phyloP scores from a whole-genome alignment of 306 rosid genomes.

The Ormosia semicastrata region DNA sequence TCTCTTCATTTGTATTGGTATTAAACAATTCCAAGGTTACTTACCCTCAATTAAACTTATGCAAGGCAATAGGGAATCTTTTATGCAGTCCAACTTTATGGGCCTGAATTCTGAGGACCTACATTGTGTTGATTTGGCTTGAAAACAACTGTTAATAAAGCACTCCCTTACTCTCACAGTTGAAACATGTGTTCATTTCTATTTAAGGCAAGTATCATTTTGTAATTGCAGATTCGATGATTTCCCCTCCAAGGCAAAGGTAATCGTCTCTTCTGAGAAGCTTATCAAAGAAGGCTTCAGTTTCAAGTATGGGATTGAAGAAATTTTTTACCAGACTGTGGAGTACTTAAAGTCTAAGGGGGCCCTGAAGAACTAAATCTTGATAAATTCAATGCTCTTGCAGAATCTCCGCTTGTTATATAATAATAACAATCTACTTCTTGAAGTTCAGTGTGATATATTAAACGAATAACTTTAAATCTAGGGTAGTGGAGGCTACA shows the following conservation, averaged over 20 bases:
- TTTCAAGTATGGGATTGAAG: constrained; percentile 63
- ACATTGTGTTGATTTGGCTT: background rate
- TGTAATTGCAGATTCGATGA: constrained; percentile 59
- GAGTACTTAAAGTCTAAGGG: constrained; percentile 70
- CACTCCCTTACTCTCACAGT: background rate
- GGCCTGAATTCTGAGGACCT: background rate
- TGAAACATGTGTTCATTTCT: background rate
- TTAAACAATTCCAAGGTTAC: background rate
- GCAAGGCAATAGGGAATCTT: background rate
- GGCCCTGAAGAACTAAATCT: constrained; percentile 40
- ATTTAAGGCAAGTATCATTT: background rate
- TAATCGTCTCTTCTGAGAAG: constrained; percentile 61
- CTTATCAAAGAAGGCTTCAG: constrained; percentile 75
- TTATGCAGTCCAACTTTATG: background rate
- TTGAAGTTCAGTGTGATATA: background rate
- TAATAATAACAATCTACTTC: background rate
- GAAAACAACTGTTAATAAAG: background rate
- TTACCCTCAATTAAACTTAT: background rate
- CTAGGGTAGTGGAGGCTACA: background rate
- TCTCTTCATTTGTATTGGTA: background rate
- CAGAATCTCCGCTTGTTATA: background rate
- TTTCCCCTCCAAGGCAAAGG: constrained; percentile 60
- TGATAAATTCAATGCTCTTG: background rate
- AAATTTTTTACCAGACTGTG: constrained; percentile 60
- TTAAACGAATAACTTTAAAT: background rate